These are phyloP conservation scores for Trichopus zeylanicus DNA, from an alignment of 116 monocot species.

Conservation along the genomic window DNA sequence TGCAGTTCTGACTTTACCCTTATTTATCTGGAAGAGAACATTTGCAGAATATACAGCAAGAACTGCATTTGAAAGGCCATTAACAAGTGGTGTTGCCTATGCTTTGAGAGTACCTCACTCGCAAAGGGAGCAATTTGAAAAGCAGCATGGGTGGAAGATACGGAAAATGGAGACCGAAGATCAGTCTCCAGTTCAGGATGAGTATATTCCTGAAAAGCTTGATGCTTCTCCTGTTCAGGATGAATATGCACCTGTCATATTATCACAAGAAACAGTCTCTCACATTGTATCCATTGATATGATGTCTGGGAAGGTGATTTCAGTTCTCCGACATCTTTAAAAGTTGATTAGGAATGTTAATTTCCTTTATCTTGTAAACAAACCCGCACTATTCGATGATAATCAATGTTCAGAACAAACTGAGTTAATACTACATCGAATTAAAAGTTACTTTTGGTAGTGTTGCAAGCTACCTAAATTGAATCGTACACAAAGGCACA, in stretches of 20 bases:
- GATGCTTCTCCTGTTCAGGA: constrained; percentile 63
- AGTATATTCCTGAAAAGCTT: constrained; percentile 65
- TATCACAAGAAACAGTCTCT: constrained; percentile 81
- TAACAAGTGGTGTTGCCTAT: constrained; percentile 86
- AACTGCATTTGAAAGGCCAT: constrained; percentile 85
- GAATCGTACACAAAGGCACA: too few species aligned
- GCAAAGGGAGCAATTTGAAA: constrained; percentile 71
- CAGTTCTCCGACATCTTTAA: background rate
- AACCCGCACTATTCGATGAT: background rate
- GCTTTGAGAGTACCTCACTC: constrained; percentile 65
- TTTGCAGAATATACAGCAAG: constrained; percentile 85
- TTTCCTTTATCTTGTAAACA: too few species aligned
- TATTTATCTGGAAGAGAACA: constrained; percentile 46
- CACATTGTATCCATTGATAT: constrained; percentile 86
- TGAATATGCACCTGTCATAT: constrained; percentile 94
- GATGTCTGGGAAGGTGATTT: constrained; percentile 86
- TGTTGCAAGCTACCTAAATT: too few species aligned
- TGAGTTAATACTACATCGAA: too few species aligned
- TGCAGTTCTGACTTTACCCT: constrained; percentile 1
- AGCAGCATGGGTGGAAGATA: constrained; percentile 68
- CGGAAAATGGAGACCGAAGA: constrained; percentile 82
- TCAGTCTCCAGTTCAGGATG: constrained; percentile 69
- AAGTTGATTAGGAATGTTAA: background rate
- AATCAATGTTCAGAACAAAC: too few species aligned
- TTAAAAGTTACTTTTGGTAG: too few species aligned